Evolutionary conservation across 2,329 filamentous ascomycete species (phyloP), one percentile per base, ranked within the genome.

Genomic region (Alternaria viburni): DNA sequence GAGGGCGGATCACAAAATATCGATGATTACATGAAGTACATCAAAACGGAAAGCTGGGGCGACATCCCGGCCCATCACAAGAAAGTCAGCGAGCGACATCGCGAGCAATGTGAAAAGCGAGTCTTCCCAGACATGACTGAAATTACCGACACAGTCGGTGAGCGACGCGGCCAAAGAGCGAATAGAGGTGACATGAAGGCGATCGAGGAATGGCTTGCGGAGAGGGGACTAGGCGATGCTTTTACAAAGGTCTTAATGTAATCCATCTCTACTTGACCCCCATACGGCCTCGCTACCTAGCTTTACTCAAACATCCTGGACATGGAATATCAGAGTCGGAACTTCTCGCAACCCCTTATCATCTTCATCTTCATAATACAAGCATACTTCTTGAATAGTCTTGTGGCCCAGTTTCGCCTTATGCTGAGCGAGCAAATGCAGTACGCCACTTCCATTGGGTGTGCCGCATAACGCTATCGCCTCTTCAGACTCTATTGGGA

Each of bases 21-120:
- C 3, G 87, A 89, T 59, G 83, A 83, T 10, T 89, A 88, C 67
- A 89, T 89, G 87, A 85, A 82, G 26, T 88, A 86, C 60, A 89
- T 89, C 77, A 88, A 88, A 76, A 89, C 86, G 6, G 85, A 88
- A 67, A 87, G 85, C 57, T 89, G 87, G 87, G 84, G 86, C 0
- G 87, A 89, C 72, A 89, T 89, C 6, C 87, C 87, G 0, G 82
- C 85, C 17, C 83, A 88, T 61, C 87, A 89, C 65, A 89, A 89
- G 67, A 89, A 89, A 68, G 87, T 89, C 41, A 88, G 84, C 71
- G 87, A 89, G 77, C 75, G 85, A 10, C 83, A 82, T 60, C 74
- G 86, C 1, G 85, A 87, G 70, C 69, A 59, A 1, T 72, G 70
- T 3, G 62, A 79, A 13, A 54, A 62, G 28, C 77, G 85, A 19